phyloP scores from a whole-genome alignment of 306 rosid genomes.

The Trichosanthes truncata region DNA sequence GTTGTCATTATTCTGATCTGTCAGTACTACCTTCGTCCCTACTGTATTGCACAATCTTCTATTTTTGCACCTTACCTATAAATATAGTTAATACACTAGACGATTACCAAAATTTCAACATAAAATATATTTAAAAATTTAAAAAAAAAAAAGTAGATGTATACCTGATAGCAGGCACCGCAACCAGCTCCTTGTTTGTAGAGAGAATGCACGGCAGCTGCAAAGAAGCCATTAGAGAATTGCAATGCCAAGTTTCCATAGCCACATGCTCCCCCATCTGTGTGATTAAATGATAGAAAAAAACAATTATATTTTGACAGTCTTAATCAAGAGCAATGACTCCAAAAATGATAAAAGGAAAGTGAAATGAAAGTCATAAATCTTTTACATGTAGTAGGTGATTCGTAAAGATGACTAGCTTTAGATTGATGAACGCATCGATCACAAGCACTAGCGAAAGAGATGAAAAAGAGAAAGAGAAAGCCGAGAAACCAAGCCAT shows the following conservation, averaged over 20 bases:
- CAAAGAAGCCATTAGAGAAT: neutral
- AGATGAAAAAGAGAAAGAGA: constrained; percentile 30
- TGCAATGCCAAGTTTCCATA: neutral
- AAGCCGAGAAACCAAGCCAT: constrained; percentile 34
- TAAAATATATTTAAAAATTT: no score
- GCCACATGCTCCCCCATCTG: constrained; percentile 2
- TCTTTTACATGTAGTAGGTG: constrained; percentile 53
- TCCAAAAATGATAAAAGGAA: no score
- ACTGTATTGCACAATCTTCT: neutral
- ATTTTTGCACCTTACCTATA: constrained; percentile 9
- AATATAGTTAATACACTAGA: neutral
- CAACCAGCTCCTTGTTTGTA: constrained; percentile 9
- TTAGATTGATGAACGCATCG: constrained; percentile 53
- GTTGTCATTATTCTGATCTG: neutral
- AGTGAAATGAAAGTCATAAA: neutral
- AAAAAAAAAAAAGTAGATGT: no score
- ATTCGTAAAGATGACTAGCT: constrained; percentile 42
- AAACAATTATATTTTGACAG: neutral
- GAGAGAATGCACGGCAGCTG: constrained; percentile 3
- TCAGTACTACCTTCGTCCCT: neutral
- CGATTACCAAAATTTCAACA: neutral
- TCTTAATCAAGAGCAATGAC: neutral
- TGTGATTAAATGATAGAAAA: neutral
- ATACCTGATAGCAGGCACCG: constrained; percentile 2
- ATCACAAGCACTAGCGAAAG: constrained; percentile 39